Conservation (phyloP, 2,329 filamentous ascomycete species). For the Fusarium dimerum region DNA sequence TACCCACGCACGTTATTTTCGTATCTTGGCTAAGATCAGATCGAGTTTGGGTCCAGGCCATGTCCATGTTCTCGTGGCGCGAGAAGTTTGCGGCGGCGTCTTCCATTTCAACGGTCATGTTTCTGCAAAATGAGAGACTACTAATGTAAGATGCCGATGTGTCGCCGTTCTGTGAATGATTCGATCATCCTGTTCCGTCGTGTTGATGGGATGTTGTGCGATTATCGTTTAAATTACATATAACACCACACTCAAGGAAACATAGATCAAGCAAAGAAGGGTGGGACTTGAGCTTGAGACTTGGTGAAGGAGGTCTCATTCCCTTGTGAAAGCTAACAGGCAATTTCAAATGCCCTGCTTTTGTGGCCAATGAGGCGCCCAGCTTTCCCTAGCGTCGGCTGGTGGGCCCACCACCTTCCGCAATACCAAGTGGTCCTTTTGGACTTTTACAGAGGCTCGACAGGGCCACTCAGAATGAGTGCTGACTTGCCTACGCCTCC, state of each 20-base stretch:
- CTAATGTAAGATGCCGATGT: too few species aligned
- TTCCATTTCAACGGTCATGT: background rate
- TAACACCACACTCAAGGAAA: too few species aligned
- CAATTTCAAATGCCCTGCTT: conserved; percentile 20
- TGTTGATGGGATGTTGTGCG: too few species aligned
- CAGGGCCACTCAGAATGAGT: background rate
- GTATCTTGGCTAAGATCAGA: background rate
- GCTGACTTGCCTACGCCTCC: background rate
- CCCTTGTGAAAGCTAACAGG: background rate
- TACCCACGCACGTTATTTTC: background rate
- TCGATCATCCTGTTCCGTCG: too few species aligned
- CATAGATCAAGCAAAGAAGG: too few species aligned
- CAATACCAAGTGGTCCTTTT: background rate
- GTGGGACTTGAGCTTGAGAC: background rate
- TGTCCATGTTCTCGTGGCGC: background rate
- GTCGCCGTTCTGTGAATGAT: too few species aligned
- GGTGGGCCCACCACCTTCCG: conserved; percentile 6
- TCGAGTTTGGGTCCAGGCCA: background rate
- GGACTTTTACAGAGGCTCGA: conserved; percentile 22
- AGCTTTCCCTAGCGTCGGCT: conserved; percentile 10
- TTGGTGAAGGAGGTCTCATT: background rate
- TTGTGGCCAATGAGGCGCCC: conserved; percentile 18
- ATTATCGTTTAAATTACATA: too few species aligned
- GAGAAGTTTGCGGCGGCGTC: background rate
- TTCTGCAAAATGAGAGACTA: background rate